Base-by-base conservation (phyloP, 257 asterid genomes). In the Scutellaria barbata region DNA sequence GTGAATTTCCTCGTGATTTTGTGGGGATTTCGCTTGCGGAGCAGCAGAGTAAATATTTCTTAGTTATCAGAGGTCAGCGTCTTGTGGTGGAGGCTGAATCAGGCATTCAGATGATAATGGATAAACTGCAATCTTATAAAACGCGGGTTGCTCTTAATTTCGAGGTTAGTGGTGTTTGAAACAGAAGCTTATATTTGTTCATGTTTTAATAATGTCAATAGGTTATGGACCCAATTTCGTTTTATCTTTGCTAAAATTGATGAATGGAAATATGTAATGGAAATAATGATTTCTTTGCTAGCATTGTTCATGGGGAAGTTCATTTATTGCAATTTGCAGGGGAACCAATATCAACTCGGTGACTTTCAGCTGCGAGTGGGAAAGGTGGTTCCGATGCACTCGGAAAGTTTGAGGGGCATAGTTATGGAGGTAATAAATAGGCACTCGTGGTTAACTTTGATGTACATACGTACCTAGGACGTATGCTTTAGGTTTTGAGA, bases 291-390 rank as follows among this genome's bases (percentile, higher is more conserved):
- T 68, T 57, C 66, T 52, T 61, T 42, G 47, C 30, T 48, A 48
- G 40, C 10, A 13, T 57, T 68, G 55, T 63, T 73, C 25, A 71
- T 46, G 22, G 67, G 66, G 8, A 59, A n/a, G 3, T 63, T 69
- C 25, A 12, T 46, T 46, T 46, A 12, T 37, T 11, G 35, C 5
- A 51, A 45, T 47, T 25, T 72, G 69, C 61, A 92, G 96, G 96
- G 98, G 30, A 80, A 72, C 72, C 96, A 86, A 51, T 92, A 92
- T 76, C 94, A 86, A 75, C 90, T 92, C 53, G 96, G 96, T 45
- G 98, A 92, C 81, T 95, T 95, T 63, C 95, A 81, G 84, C 79
- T 95, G 79, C 88, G 98, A n/a, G 99, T 92, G 74, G 99, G 99
- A 43, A 95, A 95, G 82, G 99, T 95, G 68, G 92, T 85, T 68